Base-by-base conservation (phyloP, 2,329 filamentous ascomycete species). In the Polychaeton citri region DNA sequence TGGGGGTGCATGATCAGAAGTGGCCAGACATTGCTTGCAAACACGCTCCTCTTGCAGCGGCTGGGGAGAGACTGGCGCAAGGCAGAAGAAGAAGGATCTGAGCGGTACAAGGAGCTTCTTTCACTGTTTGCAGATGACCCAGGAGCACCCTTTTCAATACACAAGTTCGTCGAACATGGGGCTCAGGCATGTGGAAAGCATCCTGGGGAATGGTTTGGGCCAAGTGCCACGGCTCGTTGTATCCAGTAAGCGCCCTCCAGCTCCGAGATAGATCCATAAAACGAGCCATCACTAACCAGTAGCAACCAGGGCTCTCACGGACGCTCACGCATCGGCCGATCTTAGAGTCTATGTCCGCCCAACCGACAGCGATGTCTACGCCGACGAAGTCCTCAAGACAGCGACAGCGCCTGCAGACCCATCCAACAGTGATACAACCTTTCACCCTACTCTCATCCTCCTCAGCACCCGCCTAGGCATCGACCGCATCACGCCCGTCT, bases 1-100 rank as follows among this genome's bases (percentile, higher is more conserved):
- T 98, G 92, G 86, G 90, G 90, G 0, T 98, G 90, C 54, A 98
- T 98, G 90, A 96, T 98, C 49, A 71, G 90, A 40, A 95, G 88
- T 5, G 90, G 90, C 3, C 90, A 98, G 63, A 88, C 84, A 51
- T 68, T 98, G 18, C 66, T 98, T 30, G 88, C 88, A 31, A 98
- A 96, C 59, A 72, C 88, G 2, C 67, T 96, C 49, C 62, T 75
- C 13, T 70, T 81, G 37, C 63, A 87, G 33, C 68, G 72, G 26
- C 63, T 95, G 16, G 88, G 90, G 15, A 76, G 90, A 71, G 86
- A 79, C 43, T 95, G 88, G 88, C 74, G 85, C 44, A 70, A 79
- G 44, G 74, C 75, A 13, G 63, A 64, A 28, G 63, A 62, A 26
- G 57, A 59, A 18, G 55, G 66, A 4, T 71, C 78, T 43, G 42